phyloP scores from a whole-genome alignment of 169 alveolate genomes.

The Haemoproteus tartakovskyi region DNA sequence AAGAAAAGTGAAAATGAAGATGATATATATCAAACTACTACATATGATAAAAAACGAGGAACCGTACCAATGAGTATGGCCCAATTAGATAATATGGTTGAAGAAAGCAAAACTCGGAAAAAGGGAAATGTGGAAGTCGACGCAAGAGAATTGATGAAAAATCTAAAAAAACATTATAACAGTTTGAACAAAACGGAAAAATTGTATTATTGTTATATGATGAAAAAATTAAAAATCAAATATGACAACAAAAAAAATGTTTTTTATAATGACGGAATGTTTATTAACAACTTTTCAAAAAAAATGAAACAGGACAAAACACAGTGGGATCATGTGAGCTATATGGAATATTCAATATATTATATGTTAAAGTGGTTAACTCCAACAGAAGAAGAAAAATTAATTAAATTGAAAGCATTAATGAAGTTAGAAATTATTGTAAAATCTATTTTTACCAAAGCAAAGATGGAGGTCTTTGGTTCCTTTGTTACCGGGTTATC shows the following conservation, averaged over 20 bases:
- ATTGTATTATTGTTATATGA: slow-evolving; percentile 32
- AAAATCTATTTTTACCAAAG: slow-evolving; percentile 29
- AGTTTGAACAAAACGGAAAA: slow-evolving; percentile 7
- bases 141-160: background rate
- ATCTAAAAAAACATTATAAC: slow-evolving; percentile 22
- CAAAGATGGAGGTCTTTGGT: slow-evolving; percentile 40
- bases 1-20: too few species aligned
- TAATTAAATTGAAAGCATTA: slow-evolving; percentile 15
- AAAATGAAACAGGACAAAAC: slow-evolving; percentile 2
- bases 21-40: too few species aligned
- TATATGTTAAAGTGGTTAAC: slow-evolving; percentile 59
- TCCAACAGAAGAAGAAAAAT: slow-evolving; percentile 47
- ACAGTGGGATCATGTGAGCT: slow-evolving; percentile 4
- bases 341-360: slow-evolving; percentile 31
- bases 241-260: slow-evolving; percentile 14
- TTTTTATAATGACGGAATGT: slow-evolving; percentile 19
- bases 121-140: background rate
- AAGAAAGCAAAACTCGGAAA: background rate
- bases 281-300: slow-evolving; percentile 11
- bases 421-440: slow-evolving; percentile 32
- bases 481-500: slow-evolving; percentile 54
- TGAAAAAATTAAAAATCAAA: slow-evolving; percentile 15
- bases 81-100: background rate
- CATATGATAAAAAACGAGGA: too few species aligned
- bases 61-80: too few species aligned